Conservation (phyloP, 768 basidiomycete species). For the Tubosaeta sp. region DNA sequence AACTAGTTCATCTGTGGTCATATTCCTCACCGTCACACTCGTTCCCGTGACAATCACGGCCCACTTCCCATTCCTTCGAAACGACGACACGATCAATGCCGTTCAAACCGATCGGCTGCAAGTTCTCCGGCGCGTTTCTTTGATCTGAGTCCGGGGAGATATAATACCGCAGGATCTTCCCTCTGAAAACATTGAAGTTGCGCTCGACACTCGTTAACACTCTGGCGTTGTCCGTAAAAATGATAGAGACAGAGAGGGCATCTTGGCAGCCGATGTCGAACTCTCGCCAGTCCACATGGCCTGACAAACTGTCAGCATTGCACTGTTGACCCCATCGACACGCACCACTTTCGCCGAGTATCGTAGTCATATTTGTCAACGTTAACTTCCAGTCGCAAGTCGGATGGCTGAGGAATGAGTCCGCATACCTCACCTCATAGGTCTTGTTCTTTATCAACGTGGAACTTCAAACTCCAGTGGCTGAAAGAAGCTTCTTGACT, state of each 20-base stretch:
- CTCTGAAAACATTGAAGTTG: not conserved
- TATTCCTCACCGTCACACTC: not conserved
- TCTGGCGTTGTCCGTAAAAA: not conserved
- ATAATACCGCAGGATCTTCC: not conserved
- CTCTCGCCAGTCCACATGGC: not conserved
- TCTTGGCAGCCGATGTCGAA: not conserved
- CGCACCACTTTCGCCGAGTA: not conserved
- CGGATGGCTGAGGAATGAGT: too few relatives aligned
- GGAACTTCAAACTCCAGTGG: too few relatives aligned
- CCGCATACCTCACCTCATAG: too few relatives aligned
- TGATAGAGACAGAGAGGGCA: not conserved
- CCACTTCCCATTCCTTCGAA: not conserved
- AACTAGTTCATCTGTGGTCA: not conserved
- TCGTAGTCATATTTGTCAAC: not conserved
- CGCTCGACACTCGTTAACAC: not conserved
- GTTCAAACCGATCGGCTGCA: not conserved
- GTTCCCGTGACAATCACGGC: not conserved
- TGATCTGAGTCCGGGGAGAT: not conserved
- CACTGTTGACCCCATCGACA: not conserved
- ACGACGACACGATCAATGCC: not conserved
- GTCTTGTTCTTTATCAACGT: too few relatives aligned
- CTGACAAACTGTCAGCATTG: not conserved
- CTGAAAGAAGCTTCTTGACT: too few relatives aligned
- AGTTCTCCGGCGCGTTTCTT: not conserved
- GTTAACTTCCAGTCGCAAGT: not conserved